Evolutionary conservation across 2,329 filamentous ascomycete species (phyloP), one percentile per base, ranked within the genome.

Genomic region (Phoma sp.): DNA sequence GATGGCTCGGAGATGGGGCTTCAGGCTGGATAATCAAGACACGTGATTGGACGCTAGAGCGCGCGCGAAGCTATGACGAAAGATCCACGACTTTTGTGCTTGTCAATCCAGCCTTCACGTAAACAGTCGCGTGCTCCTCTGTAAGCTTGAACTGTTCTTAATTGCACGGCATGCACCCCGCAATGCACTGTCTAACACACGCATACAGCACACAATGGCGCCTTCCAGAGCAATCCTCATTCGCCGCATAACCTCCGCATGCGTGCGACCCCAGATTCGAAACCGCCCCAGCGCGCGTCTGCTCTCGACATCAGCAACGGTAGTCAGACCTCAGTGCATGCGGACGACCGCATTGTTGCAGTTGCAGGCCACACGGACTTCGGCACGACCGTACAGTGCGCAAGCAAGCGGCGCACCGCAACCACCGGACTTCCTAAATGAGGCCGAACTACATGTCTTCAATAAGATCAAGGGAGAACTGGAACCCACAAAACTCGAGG

Each of bases 361-460:
- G 36, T 21, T 38, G 3, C 46, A 31, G 52, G 43, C 41, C 19
- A 27, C 32, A 33, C 15, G 19, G 32, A 33, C 31, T 9, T 38
- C 46, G 43, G 54, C 25, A 12, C 50, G 67, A 54, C 39, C 59
- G 45, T 74, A 73, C 55, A 73, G 70, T 40, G 62, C 67, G 50
- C 51, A 60, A 38, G 57, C 53, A 39, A 43, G 40, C 13, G 48
- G 38, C n/a, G 39, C 44, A 22, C 39, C 63, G 31, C 68, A 79
- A 62, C 69, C 80, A 21, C 80, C 80, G 25, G 78, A 81, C 57
- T 79, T 80, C 65, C 74, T 82, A 17, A 74, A 76, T 43, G 77
- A 79, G 51, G 70, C 68, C 53, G 80, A 82, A 62, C 70, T 77
- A 48, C 73, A 77, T 58, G 71, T 82, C 35, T 82, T 82, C 71